phyloP scores from a whole-genome alignment of 257 asterid species.

The Asclepias syriaca region DNA sequence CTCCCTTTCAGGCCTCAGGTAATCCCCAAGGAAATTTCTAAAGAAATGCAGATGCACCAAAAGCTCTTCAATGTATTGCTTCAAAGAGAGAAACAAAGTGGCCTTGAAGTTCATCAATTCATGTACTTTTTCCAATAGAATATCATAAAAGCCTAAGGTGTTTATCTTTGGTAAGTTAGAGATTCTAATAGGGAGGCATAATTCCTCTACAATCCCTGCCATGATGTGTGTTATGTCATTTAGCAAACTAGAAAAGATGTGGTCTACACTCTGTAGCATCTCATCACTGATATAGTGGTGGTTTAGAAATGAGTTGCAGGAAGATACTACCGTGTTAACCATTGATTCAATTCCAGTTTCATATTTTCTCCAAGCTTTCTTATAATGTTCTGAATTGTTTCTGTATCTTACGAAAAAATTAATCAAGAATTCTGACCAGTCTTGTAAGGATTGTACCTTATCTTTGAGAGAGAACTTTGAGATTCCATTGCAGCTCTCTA shows the following conservation, averaged over 20 bases:
- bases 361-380: too few relatives aligned
- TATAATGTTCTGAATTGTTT: background rate
- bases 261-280: background rate
- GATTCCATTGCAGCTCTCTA: background rate
- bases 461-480: background rate
- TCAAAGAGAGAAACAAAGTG: background rate
- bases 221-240: background rate
- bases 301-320: background rate
- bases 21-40: background rate
- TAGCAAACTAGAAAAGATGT: background rate
- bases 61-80: constrained; percentile 6
- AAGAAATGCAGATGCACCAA: background rate
- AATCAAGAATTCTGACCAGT: background rate
- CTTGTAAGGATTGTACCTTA: background rate
- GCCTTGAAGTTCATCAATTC: background rate
- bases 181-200: background rate
- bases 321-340: background rate
- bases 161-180: constrained; percentile 8
- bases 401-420: background rate
- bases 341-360: background rate
- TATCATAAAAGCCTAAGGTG: background rate
- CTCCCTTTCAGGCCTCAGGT: background rate
- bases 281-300: background rate
- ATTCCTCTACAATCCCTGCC: background rate
- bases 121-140: background rate